phyloP scores from a whole-genome alignment of 352 stramenopile genomes.

The Poterioochromonas sp. region DNA sequence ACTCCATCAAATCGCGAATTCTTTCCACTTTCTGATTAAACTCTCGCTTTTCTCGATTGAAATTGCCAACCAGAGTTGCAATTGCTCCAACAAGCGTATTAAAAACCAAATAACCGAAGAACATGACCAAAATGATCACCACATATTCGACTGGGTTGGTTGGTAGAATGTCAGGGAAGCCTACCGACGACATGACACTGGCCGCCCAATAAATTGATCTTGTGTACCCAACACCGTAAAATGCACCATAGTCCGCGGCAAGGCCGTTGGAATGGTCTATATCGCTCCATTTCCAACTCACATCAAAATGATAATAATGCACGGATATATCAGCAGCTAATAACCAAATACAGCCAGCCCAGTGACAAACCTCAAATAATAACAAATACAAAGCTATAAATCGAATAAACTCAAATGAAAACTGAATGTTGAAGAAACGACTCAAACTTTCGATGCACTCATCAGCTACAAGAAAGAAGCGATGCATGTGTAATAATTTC shows the following conservation, averaged over 20 bases:
- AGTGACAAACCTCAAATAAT: constrained; percentile 1
- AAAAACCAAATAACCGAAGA: neutral
- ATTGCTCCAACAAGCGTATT: neutral
- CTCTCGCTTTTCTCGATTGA: neutral
- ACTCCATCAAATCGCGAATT: neutral
- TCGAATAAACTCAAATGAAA: neutral
- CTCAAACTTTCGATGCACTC: neutral
- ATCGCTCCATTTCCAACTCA: neutral
- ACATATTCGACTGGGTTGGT: neutral
- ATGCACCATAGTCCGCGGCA: neutral
- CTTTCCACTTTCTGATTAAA: neutral
- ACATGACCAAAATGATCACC: neutral
- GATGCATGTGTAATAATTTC: neutral
- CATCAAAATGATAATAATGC: neutral
- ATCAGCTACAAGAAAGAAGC: neutral
- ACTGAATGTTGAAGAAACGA: no score
- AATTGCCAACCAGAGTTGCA: neutral
- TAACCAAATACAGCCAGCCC: constrained; percentile 2
- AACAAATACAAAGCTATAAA: neutral
- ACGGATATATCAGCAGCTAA: neutral
- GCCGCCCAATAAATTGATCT: neutral
- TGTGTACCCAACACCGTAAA: neutral
- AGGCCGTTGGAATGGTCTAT: neutral
- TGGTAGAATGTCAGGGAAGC: neutral
- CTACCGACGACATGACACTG: neutral